phyloP scores from a whole-genome alignment of 495 filamentous ascomycete species.

The Trichoderma erinaceum region DNA sequence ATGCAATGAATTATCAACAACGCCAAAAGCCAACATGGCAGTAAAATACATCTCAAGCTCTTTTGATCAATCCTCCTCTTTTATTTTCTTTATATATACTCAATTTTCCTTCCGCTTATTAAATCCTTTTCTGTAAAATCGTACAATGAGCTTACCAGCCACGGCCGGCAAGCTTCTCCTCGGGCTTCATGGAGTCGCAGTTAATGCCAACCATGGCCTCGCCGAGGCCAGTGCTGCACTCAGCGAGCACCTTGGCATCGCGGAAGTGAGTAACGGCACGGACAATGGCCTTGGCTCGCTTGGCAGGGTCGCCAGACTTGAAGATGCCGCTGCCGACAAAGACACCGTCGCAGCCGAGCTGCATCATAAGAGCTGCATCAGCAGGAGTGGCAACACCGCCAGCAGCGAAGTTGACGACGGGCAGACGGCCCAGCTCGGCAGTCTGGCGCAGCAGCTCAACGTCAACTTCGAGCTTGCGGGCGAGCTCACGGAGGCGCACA shows the following conservation, averaged over 20 bases:
- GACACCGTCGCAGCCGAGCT: slow-evolving; percentile 94
- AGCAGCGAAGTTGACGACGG: slow-evolving; percentile 98
- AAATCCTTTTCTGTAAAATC: neutral
- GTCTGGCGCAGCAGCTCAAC: slow-evolving; percentile 77
- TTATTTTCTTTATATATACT: neutral
- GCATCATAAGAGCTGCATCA: slow-evolving; percentile 98
- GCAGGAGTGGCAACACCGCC: slow-evolving; percentile 94
- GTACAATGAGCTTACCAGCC: slow-evolving; percentile 60
- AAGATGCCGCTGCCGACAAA: slow-evolving; percentile 97
- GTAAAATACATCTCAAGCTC: neutral
- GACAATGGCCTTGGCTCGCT: slow-evolving; percentile 88
- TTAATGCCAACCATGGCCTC: slow-evolving; percentile 97
- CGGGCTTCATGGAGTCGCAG: slow-evolving; percentile 61
- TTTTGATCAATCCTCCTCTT: neutral
- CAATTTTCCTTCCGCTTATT: neutral
- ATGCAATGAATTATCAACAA: neutral
- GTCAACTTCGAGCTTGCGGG: slow-evolving; percentile 73
- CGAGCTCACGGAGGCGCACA: slow-evolving; percentile 64
- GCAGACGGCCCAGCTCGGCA: slow-evolving; percentile 78
- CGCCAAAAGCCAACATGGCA: neutral
- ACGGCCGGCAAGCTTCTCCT: slow-evolving; percentile 75
- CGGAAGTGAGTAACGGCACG: slow-evolving; percentile 86
- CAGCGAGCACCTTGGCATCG: slow-evolving; percentile 78
- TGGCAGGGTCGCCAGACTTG: slow-evolving; percentile 82
- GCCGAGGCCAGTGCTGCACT: slow-evolving; percentile 79